Percentiles rank a stretch among this genome's conserved stretches.
phyloP scores from a whole-genome alignment of 2,329 filamentous ascomycete species.

The Scedosporium boydii region DNA sequence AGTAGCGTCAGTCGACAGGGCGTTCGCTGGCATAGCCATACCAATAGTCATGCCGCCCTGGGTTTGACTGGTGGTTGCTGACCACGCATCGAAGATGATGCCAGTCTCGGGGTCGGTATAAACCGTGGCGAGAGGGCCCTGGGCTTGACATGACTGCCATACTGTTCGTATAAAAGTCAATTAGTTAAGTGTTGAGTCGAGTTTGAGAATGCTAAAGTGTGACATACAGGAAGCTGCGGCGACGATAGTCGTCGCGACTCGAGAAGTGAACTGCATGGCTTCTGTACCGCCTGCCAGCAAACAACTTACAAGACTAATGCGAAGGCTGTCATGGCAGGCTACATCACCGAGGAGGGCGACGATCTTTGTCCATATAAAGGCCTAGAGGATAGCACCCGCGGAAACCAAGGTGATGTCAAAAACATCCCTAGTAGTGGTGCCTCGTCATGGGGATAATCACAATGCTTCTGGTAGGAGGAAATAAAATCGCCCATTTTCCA shows the following conservation, averaged over 20 bases:
- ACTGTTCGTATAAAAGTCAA: background rate
- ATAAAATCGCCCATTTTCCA: background rate
- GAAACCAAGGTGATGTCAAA: background rate
- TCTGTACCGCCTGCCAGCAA: background rate
- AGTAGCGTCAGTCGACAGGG: constrained; percentile 32
- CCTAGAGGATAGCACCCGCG: background rate
- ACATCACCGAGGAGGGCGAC: background rate
- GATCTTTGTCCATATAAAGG: background rate
- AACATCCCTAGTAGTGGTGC: background rate
- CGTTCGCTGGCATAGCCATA: constrained; percentile 40
- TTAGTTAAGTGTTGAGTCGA: background rate
- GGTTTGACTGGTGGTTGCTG: constrained; percentile 23
- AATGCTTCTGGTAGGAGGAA: constrained; percentile 3
- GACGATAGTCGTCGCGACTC: constrained; percentile 1
- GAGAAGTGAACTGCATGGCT: constrained; percentile 2
- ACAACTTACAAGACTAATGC: background rate
- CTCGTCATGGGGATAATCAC: background rate
- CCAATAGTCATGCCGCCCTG: constrained; percentile 41
- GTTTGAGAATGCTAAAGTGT: background rate
- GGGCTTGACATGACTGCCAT: constrained; percentile 7
- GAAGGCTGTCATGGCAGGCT: background rate
- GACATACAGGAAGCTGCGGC: constrained; percentile 3
- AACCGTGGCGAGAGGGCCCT: constrained; percentile 9
- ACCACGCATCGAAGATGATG: constrained; percentile 43
- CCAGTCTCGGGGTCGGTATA: constrained; percentile 38